Evolutionary conservation across 352 stramenopile species (phyloP).

Genomic region (Globisporangium iwayamae): DNA sequence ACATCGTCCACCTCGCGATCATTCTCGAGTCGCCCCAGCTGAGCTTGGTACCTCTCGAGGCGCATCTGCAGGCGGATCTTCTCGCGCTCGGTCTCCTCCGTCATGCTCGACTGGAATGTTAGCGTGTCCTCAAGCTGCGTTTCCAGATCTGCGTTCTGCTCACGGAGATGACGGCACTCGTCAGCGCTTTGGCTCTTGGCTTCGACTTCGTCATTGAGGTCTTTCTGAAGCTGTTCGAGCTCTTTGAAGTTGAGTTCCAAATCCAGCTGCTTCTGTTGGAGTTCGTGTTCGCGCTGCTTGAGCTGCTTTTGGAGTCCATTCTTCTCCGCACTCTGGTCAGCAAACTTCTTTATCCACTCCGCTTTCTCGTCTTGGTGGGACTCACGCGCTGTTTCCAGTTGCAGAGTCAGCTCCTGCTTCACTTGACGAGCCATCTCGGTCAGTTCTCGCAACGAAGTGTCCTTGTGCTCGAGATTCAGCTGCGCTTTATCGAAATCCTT

Average conservation of each 20-base stretch:
- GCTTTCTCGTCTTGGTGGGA: slow-evolving; percentile 49
- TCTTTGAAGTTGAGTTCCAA: slow-evolving; percentile 49
- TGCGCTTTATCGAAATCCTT: slow-evolving; percentile 57
- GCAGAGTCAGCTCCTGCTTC: slow-evolving; percentile 32
- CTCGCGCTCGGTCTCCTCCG: slow-evolving; percentile 33
- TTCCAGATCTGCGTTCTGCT: slow-evolving; percentile 27
- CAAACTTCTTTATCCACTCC: slow-evolving; percentile 57
- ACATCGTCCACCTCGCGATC: slow-evolving; percentile 52
- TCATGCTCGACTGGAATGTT: slow-evolving; percentile 13
- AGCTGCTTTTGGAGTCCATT: slow-evolving; percentile 48
- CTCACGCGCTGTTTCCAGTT: slow-evolving; percentile 33
- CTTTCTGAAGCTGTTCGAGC: slow-evolving; percentile 32
- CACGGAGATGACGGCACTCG: slow-evolving; percentile 25
- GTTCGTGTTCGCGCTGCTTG: slow-evolving; percentile 35
- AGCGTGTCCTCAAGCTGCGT: slow-evolving; percentile 24
- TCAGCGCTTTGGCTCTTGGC: slow-evolving; percentile 19
- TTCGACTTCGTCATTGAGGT: slow-evolving; percentile 29
- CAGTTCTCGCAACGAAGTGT: slow-evolving; percentile 29
- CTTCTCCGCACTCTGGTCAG: slow-evolving; percentile 60
- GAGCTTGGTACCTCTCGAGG: slow-evolving; percentile 49
- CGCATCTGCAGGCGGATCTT: slow-evolving; percentile 32
- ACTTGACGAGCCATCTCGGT: slow-evolving; percentile 26
- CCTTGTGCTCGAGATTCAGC: slow-evolving; percentile 45
- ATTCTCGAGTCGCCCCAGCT: slow-evolving; percentile 46
- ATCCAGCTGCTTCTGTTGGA: slow-evolving; percentile 31